Conservation (phyloP, 1,139 yeast species). For the Yamadazyma dendronema region DNA sequence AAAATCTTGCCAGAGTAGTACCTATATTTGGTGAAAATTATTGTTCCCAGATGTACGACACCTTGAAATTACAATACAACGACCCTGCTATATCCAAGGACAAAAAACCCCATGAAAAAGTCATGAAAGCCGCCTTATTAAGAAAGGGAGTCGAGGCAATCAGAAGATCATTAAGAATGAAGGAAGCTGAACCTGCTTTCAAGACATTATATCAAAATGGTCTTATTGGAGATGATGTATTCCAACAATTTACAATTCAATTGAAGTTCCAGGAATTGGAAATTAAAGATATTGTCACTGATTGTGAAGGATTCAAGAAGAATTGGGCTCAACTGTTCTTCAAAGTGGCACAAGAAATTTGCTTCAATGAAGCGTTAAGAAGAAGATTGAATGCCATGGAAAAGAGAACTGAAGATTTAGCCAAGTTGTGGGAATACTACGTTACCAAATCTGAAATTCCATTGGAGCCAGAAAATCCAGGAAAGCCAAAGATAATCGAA, state of each 20-base stretch:
- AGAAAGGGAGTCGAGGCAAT: constrained; percentile 74
- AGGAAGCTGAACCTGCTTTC: constrained; percentile 69
- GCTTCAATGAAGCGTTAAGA: constrained; percentile 87
- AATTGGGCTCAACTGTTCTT: constrained; percentile 82
- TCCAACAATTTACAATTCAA: constrained; percentile 76
- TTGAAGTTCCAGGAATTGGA: constrained; percentile 79
- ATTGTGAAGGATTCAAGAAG: constrained; percentile 68
- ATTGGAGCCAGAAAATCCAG: not conserved
- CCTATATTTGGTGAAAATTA: constrained; percentile 74
- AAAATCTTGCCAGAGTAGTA: constrained; percentile 52
- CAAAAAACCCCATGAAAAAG: constrained; percentile 70
- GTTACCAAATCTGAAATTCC: constrained; percentile 22
- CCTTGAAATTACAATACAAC: constrained; percentile 47
- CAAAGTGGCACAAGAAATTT: constrained; percentile 81
- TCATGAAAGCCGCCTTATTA: constrained; percentile 79
- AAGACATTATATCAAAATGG: constrained; percentile 80
- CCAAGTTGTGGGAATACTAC: constrained; percentile 49
- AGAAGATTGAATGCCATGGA: constrained; percentile 72
- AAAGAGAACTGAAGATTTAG: constrained; percentile 47
- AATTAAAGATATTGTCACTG: constrained; percentile 71
- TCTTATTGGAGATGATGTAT: constrained; percentile 84
- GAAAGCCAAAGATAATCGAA: no score
- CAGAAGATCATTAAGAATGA: constrained; percentile 64
- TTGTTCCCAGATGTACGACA: constrained; percentile 61
- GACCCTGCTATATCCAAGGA: constrained; percentile 42